Evolutionary conservation across 1,284 basidiomycete genomes (phyloP), one percentile per base, ranked within the genome.

Genomic region (Xanthoconium separans): DNA sequence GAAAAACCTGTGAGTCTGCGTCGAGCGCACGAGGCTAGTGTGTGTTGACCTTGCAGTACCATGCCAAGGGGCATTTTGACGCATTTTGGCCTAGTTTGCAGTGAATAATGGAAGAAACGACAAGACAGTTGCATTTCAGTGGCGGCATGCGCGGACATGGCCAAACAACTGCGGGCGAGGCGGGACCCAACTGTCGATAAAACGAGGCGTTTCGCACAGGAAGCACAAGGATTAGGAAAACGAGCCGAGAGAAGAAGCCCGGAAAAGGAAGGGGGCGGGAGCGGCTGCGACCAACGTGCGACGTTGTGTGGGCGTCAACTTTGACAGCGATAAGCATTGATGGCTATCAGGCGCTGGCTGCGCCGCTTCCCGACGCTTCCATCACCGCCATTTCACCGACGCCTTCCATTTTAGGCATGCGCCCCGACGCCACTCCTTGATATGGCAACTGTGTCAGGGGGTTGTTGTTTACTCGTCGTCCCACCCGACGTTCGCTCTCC

Each of bases 401-500:
- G 29, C 34, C 22, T 61, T 49, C 65, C 60, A 53, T 49, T 55
- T 54, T 24, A 6, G 56, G 61, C 13, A 50, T 51, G 48, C 2
- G 2, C 0, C 27, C 64, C 65, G 61, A 65, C 63, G 44, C 58
- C 52, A 50, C 56, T 48, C 55, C 68, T 58, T 30, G 0, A 54
- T 70, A 51, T 56, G 34, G 69, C 16, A 49, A 11, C 8, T 42
- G 51, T 58, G 62, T 55, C 58, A 60, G 44, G 59, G 54, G 37
- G 45, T 37, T 43, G 37, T 55, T 57, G 44, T 50, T 52, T 51
- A 20, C 36, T 58, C 54, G 46, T 45, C 56, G 44, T 48, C 50
- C 57, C 55, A 55, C 53, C n/a, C 58, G 53, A 58, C 44, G 60
- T 64, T 44, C 65, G 62, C 59, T 53, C 46, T 62, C 67, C 69